These are phyloP conservation scores for Tulasnella sp. DNA, from an alignment of 768 basidiomycete species.

Conservation along the genomic window DNA sequence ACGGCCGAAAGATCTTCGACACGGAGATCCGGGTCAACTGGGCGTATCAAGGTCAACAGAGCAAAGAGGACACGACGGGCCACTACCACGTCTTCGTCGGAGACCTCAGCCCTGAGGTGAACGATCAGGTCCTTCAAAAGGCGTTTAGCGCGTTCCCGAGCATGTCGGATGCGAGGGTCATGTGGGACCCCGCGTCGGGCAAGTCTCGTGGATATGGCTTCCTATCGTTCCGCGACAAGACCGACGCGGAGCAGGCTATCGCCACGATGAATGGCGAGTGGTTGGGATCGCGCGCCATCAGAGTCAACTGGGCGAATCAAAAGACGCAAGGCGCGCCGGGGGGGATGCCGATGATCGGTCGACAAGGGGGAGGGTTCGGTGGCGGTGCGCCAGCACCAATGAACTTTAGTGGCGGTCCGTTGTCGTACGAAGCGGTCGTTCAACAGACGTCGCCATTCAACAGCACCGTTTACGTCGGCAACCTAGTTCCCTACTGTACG, in stretches of 20 bases:
- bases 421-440: slow-evolving; percentile 88
- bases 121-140: slow-evolving; percentile 91
- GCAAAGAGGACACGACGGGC: slow-evolving; percentile 95
- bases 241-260: slow-evolving; percentile 98
- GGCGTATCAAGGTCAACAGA: slow-evolving; percentile 97
- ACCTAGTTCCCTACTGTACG: slow-evolving; percentile 92
- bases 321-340: slow-evolving; percentile 68
- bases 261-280: slow-evolving; percentile 99
- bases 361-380: slow-evolving; percentile 19
- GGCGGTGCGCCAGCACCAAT: slow-evolving; percentile 74
- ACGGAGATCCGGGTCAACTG: slow-evolving; percentile 99
- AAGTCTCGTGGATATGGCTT: slow-evolving; percentile 98
- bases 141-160: slow-evolving; percentile 96
- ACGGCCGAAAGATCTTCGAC: slow-evolving; percentile 99
- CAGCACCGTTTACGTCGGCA: slow-evolving; percentile 95
- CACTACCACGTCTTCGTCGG: slow-evolving; percentile 99
- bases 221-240: slow-evolving; percentile 96
- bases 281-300: slow-evolving; percentile 94
- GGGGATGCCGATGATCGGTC: slow-evolving; percentile 18
- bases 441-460: slow-evolving; percentile 90
- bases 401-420: slow-evolving; percentile 80
- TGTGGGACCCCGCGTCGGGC: slow-evolving; percentile 99
- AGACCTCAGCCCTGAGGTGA: slow-evolving; percentile 98
- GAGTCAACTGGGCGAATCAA: slow-evolving; percentile 99
- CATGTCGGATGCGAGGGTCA: slow-evolving; percentile 93